phyloP scores from a whole-genome alignment of 2,329 filamentous ascomycete species.

The Fusarium sp. region DNA sequence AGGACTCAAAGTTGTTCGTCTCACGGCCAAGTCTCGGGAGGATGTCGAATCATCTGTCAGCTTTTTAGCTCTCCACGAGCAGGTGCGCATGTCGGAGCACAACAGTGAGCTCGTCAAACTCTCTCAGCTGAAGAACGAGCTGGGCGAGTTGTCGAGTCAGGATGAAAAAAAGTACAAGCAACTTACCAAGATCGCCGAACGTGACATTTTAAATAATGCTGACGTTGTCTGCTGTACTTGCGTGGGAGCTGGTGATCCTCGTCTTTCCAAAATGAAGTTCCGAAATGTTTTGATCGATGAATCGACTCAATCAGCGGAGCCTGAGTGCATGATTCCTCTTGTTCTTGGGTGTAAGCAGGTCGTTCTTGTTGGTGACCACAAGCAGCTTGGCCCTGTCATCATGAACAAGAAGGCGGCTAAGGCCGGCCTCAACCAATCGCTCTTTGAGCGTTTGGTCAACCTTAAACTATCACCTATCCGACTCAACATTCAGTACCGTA shows the following conservation, averaged over 20 bases:
- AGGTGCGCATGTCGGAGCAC: slow-evolving; percentile 96
- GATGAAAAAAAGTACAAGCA: slow-evolving; percentile 99
- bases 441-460: slow-evolving; percentile 95
- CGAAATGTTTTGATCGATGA: slow-evolving; percentile 98
- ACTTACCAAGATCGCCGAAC: slow-evolving; percentile 90
- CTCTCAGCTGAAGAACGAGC: slow-evolving; percentile 89
- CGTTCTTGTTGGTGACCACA: slow-evolving; percentile 97
- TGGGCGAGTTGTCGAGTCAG: slow-evolving; percentile 91
- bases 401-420: slow-evolving; percentile 99
- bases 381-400: slow-evolving; percentile 96
- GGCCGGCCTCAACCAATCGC: slow-evolving; percentile 95
- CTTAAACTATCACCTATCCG: slow-evolving; percentile 91
- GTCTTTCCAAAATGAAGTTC: slow-evolving; percentile 97
- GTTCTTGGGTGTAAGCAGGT: slow-evolving; percentile 98
- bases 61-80: slow-evolving; percentile 94
- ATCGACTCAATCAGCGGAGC: slow-evolving; percentile 97
- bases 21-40: slow-evolving; percentile 98
- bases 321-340: slow-evolving; percentile 98
- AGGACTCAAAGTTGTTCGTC: slow-evolving; percentile 93
- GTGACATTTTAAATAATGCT: slow-evolving; percentile 93
- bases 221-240: slow-evolving; percentile 99
- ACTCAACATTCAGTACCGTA: slow-evolving; percentile 96
- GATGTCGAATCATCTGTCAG: slow-evolving; percentile 99
- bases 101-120: slow-evolving; percentile 94
- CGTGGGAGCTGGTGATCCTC: slow-evolving; percentile 94